These are phyloP conservation scores for Trichoderma sp. DNA, from an alignment of 2,329 filamentous ascomycete genomes.

Conservation along the genomic window DNA sequence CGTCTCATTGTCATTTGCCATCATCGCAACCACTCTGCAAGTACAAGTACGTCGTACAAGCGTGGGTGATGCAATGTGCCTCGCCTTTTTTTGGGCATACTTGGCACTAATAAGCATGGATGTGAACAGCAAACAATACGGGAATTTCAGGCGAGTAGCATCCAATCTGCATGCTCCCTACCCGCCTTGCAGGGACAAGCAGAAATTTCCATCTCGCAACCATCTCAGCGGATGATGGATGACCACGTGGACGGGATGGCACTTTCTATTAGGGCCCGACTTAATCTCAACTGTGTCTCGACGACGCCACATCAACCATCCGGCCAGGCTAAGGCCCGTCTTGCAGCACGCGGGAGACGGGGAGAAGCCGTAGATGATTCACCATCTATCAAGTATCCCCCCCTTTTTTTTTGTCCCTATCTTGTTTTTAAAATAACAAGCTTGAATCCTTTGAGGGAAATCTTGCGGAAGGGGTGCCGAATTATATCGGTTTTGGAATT, in stretches of 20 bases:
- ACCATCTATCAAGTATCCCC: neutral
- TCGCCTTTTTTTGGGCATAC: constrained; percentile 15
- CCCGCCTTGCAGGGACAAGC: neutral
- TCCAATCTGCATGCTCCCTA: constrained; percentile 20
- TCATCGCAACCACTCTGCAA: neutral
- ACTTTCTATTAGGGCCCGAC: constrained; percentile 21
- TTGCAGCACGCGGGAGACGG: constrained; percentile 7
- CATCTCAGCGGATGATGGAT: constrained; percentile 16
- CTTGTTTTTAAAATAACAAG: neutral
- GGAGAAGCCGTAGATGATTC: constrained; percentile 1
- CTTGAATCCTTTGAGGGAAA: neutral
- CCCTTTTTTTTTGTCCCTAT: neutral
- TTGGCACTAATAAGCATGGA: neutral
- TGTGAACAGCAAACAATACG: constrained; percentile 13
- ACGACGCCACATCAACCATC: constrained; percentile 17
- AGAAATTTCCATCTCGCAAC: constrained; percentile 12
- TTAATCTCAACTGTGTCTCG: constrained; percentile 7
- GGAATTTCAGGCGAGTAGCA: constrained; percentile 15
- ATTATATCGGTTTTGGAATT: neutral
- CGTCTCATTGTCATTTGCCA: neutral
- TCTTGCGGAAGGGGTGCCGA: neutral
- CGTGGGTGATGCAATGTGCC: constrained; percentile 12
- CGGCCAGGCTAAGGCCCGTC: neutral
- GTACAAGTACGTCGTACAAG: constrained; percentile 1
- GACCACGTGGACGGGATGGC: constrained; percentile 25